Conservation (phyloP, 352 stramenopile species). For the Phytophthora capsici region DNA sequence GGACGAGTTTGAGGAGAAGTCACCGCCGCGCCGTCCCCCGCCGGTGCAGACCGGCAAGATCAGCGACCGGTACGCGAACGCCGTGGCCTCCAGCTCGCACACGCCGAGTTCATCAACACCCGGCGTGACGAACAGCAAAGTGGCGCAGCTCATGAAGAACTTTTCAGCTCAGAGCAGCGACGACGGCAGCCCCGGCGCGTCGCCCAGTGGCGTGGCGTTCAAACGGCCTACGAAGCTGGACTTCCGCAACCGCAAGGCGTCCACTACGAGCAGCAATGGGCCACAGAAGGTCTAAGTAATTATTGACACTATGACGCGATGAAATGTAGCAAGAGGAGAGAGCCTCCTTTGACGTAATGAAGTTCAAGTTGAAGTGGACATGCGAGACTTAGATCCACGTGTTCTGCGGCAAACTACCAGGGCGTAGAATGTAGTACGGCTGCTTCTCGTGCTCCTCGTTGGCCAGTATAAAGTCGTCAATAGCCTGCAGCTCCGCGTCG, state of each 20-base stretch:
- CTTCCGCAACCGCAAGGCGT: conserved; percentile 48
- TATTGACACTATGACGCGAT: conserved; percentile 27
- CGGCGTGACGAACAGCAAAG: conserved; percentile 47
- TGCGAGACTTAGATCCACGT: conserved; percentile 39
- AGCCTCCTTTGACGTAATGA: conserved; percentile 1
- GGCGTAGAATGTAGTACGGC: conserved; percentile 44
- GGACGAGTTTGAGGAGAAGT: conserved; percentile 38
- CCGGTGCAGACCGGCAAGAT: conserved; percentile 39
- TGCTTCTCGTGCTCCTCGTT: conserved; percentile 31
- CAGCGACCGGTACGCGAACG: conserved; percentile 56
- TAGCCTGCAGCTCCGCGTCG: conserved; percentile 26
- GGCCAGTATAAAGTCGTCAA: conserved; percentile 37
- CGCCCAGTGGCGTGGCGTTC: conserved; percentile 31
- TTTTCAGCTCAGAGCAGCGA: conserved; percentile 49
- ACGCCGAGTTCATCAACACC: conserved; percentile 12
- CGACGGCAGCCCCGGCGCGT: conserved; percentile 11
- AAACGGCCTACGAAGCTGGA: conserved; percentile 48
- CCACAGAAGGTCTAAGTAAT: conserved; percentile 28
- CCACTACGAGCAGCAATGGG: conserved; percentile 32
- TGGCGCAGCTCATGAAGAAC: conserved; percentile 79
- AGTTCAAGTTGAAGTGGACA: conserved; percentile 21
- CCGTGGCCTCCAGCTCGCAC: conserved; percentile 38
- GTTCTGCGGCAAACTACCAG: conserved; percentile 36
- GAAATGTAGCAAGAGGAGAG: conserved; percentile 13
- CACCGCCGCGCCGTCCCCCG: conserved; percentile 3